phyloP scores from a whole-genome alignment of 164 flowering plant genomes.

The Berberis thunbergii region DNA sequence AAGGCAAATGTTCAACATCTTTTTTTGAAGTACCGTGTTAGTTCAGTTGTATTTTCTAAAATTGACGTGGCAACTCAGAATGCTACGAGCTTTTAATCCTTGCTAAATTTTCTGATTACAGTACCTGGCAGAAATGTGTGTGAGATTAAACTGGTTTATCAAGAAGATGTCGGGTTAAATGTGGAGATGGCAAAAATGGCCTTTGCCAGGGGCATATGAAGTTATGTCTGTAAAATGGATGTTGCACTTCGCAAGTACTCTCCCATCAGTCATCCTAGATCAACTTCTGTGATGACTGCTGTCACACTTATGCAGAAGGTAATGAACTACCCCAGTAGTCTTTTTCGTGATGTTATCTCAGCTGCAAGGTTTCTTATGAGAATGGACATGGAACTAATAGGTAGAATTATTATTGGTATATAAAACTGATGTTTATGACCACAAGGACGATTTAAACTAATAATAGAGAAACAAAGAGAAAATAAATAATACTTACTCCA shows the following conservation, averaged over 20 bases:
- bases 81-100: slow-evolving; percentile 44
- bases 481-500: no score
- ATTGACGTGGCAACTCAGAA: slow-evolving; percentile 77
- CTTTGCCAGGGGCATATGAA: slow-evolving; percentile 88
- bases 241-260: slow-evolving; percentile 61
- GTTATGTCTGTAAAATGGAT: slow-evolving; percentile 86
- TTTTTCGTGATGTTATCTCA: no score
- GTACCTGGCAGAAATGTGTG: slow-evolving; percentile 84
- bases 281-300: slow-evolving; percentile 27
- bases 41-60: slow-evolving; percentile 72
- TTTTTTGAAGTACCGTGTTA: background rate
- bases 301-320: slow-evolving; percentile 55
- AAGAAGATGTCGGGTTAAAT: slow-evolving; percentile 94
- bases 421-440: no score
- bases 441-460: no score
- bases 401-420: no score
- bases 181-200: slow-evolving; percentile 83
- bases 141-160: slow-evolving; percentile 83
- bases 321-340: no score
- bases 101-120: slow-evolving; percentile 16
- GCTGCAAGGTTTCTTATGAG: no score
- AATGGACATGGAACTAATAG: no score
- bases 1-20: slow-evolving; percentile 40
- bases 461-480: no score
- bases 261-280: slow-evolving; percentile 14